These are phyloP conservation scores for Dichomitus squalens DNA, from an alignment of 1,284 basidiomycete genomes.

Conservation along the genomic window DNA sequence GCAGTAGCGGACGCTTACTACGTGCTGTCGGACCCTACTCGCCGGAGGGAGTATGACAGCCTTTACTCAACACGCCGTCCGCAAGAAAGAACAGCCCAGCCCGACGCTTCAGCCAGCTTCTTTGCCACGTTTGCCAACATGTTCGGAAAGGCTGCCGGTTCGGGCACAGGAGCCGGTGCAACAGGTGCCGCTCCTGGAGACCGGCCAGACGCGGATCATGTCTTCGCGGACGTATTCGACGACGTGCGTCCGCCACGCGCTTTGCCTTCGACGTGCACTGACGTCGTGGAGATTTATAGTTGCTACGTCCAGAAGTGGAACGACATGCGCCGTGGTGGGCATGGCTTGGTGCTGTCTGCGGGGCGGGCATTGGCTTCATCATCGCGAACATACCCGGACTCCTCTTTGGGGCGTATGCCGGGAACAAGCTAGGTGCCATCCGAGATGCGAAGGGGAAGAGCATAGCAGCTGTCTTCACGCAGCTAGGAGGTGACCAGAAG, in stretches of 20 bases:
- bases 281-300: conserved; percentile 37
- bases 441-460: conserved; percentile 92
- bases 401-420: conserved; percentile 79
- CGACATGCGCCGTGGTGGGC: conserved; percentile 73
- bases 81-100: conserved; percentile 57
- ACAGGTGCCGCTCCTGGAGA: conserved; percentile 39
- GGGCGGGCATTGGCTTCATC: conserved; percentile 81
- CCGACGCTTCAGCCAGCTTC: conserved; percentile 72
- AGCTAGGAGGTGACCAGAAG: conserved; percentile 79
- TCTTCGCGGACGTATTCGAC: conserved; percentile 90
- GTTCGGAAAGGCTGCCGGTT: conserved; percentile 49
- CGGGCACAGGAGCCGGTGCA: conserved; percentile 34
- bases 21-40: conserved; percentile 82
- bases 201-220: conserved; percentile 76
- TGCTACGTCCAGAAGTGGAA: conserved; percentile 79
- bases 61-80: conserved; percentile 58
- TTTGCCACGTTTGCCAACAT: conserved; percentile 78
- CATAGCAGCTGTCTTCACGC: conserved; percentile 88
- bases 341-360: conserved; percentile 73
- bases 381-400: conserved; percentile 86
- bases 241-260: conserved; percentile 51
- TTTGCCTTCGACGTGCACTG: neutral
- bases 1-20: conserved; percentile 96
- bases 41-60: conserved; percentile 82
- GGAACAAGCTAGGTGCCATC: conserved; percentile 85